Conservation (phyloP, 208 protist species). For the Crithidia thermophila region DNA sequence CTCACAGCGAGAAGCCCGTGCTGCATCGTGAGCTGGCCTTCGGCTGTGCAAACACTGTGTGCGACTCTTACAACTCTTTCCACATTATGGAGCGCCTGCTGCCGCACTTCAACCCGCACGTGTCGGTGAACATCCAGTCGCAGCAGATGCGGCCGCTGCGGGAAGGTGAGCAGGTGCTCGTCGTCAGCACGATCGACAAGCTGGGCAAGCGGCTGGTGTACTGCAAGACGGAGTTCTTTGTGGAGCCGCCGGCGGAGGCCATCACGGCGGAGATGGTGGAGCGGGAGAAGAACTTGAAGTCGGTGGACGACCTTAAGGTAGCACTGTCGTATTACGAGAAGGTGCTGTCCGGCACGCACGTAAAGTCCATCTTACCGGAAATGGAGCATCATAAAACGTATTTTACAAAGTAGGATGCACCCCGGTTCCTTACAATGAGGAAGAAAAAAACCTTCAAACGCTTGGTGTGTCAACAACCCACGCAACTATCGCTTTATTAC, state of each 20-base stretch:
- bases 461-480: background rate
- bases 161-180: conserved; percentile 47
- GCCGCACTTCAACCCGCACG: conserved; percentile 48
- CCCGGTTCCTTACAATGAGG: background rate
- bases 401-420: conserved; percentile 9
- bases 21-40: conserved; percentile 22
- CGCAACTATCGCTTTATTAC: background rate
- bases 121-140: conserved; percentile 66
- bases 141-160: conserved; percentile 40
- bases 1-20: background rate
- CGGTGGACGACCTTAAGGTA: conserved; percentile 40
- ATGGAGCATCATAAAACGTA: too few species aligned
- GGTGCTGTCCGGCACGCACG: conserved; percentile 52
- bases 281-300: conserved; percentile 25
- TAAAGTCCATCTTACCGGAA: conserved; percentile 61
- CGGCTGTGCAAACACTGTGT: conserved; percentile 50
- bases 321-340: conserved; percentile 45
- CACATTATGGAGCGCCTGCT: conserved; percentile 73
- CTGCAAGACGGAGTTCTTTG: conserved; percentile 51
- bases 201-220: conserved; percentile 76
- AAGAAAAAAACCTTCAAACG: too few species aligned
- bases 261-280: conserved; percentile 19
- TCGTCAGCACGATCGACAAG: conserved; percentile 73
- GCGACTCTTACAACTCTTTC: conserved; percentile 69
- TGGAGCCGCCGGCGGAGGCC: conserved; percentile 10